Evolutionary conservation across 2,329 filamentous ascomycete species (phyloP), one percentile per base, ranked within the genome.

Genomic region (Fusarium verrucosum): DNA sequence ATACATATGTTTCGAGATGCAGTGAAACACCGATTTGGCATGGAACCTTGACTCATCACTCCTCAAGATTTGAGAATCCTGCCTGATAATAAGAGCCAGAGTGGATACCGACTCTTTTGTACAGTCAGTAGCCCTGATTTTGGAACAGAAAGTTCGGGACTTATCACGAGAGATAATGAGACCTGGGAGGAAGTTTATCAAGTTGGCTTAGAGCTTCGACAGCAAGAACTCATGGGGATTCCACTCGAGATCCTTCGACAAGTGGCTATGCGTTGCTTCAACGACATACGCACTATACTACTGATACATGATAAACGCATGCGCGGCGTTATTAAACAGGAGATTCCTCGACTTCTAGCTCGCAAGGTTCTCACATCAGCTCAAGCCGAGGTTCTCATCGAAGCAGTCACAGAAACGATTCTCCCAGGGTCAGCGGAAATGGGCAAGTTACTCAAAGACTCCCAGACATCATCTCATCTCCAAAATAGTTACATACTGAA

Each of bases 271-370:
- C 69, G 74, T 10, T 79, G 78, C 47, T 75, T 79, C 50, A 80
- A 80, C 37, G 78, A 80, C 51, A 67, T 80, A 62, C 73, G 78
- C 0, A 80, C 78, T 0, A 68, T 80, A 7, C 62, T 80, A 10
- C 59, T 81, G 2, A 73, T 78, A 1, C 79, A 80, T 53, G 79
- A 81, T 62, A 80, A 81, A 57, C 74, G 79, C 4, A 79, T 80
- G 75, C 64, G 80, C 1, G 77, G 77, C 10, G 72, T 80, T 11
- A 58, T 80, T 5, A 72, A 63, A 30, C 73, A 78, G 44, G 77
- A 80, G 50, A 53, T 78, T 0, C 49, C 60, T 5, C n/a, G 38
- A 0, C 50, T 80, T 7, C 55, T 75, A 5, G 52, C 28, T 1
- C 67, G 69, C 1, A 19, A 52, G 2, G 71, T 74, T 2, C 47